phyloP scores from a whole-genome alignment of 495 filamentous ascomycete genomes.

The Xylaria longipes region DNA sequence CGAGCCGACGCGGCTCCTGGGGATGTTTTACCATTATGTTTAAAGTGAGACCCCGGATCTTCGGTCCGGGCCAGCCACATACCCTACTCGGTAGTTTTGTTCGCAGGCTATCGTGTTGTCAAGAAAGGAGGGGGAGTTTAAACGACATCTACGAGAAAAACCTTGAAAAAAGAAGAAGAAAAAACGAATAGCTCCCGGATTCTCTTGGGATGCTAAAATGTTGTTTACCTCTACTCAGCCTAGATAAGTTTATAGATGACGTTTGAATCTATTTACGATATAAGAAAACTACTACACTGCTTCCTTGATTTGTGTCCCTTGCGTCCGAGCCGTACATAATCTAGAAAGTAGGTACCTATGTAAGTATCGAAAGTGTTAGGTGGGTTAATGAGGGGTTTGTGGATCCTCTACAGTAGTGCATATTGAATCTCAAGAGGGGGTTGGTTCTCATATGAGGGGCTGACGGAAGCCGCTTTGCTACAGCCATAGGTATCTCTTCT shows the following conservation, averaged over 20 bases:
- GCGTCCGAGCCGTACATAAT: neutral
- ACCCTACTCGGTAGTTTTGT: neutral
- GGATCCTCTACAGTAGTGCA: neutral
- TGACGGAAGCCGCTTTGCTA: neutral
- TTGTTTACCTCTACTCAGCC: constrained; percentile 6
- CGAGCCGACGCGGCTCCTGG: constrained; percentile 33
- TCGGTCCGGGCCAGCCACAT: constrained; percentile 14
- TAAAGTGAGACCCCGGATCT: constrained; percentile 27
- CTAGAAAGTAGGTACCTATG: neutral
- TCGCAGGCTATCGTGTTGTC: neutral
- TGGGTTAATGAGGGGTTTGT: neutral
- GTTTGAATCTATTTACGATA: constrained; percentile 26
- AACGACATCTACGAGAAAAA: neutral
- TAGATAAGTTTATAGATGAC: constrained; percentile 21
- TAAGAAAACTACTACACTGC: neutral
- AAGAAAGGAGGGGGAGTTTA: constrained; percentile 11
- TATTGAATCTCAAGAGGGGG: neutral
- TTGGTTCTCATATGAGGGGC: neutral
- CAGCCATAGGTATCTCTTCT: neutral
- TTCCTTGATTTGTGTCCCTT: neutral
- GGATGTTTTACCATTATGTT: constrained; percentile 25
- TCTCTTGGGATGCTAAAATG: neutral
- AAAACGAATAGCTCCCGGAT: neutral
- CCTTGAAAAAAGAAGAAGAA: neutral
- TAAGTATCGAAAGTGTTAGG: neutral